Percentiles rank a stretch among this genome's conserved stretches.
These are phyloP conservation scores for Claviceps lovelessii DNA, from an alignment of 2,329 filamentous ascomycete genomes.

Conservation along the genomic window DNA sequence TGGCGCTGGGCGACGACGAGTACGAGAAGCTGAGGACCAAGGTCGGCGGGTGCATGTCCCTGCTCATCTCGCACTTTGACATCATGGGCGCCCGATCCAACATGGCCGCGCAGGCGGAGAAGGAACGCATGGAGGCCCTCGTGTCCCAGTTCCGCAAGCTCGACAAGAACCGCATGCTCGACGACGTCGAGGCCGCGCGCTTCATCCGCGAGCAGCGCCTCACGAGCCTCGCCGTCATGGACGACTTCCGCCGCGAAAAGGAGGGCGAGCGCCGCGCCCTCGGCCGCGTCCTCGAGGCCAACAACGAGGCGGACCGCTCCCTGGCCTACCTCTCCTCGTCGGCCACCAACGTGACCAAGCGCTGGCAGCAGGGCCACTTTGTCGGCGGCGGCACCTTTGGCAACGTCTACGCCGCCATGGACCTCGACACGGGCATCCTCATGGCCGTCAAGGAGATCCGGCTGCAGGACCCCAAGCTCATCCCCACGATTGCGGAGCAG, in stretches of 20 bases:
- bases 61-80: conserved; percentile 95
- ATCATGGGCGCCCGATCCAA: conserved; percentile 96
- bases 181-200: conserved; percentile 73
- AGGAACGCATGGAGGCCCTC: conserved; percentile 69
- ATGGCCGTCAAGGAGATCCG: conserved; percentile 99
- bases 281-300: conserved; percentile 82
- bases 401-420: conserved; percentile 94
- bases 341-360: conserved; percentile 84
- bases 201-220: conserved; percentile 65
- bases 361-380: conserved; percentile 98
- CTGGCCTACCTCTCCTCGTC: conserved; percentile 87
- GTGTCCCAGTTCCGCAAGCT: conserved; percentile 62
- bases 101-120: conserved; percentile 84
- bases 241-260: conserved; percentile 62
- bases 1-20: conserved; percentile 80
- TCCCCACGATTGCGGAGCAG: conserved; percentile 83
- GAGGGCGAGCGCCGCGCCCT: conserved; percentile 76
- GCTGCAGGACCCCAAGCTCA: conserved; percentile 88
- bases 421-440: conserved; percentile 84
- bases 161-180: conserved; percentile 57
- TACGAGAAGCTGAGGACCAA: conserved; percentile 72
- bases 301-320: conserved; percentile 89
- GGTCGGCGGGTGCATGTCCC: conserved; percentile 92
- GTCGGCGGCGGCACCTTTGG: conserved; percentile 95
- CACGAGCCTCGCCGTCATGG: conserved; percentile 58